These are phyloP conservation scores for Trichophyton benhamiae DNA, from an alignment of 2,329 filamentous ascomycete species.

Conservation along the genomic window DNA sequence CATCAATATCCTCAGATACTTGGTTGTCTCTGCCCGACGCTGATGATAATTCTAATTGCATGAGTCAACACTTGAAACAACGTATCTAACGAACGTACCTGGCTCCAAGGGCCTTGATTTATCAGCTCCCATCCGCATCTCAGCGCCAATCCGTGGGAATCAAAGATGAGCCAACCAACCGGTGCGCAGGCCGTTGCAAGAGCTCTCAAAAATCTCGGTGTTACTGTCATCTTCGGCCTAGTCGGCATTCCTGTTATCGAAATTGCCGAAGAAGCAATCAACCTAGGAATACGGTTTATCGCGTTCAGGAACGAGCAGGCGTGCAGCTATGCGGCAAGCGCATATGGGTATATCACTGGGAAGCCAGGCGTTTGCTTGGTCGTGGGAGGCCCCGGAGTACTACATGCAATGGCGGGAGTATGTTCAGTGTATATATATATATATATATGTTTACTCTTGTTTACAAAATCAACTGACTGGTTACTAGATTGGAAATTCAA, in stretches of 20 bases:
- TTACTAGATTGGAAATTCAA: slow-evolving; percentile 38
- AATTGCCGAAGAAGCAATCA: slow-evolving; percentile 46
- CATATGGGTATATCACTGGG: slow-evolving; percentile 47
- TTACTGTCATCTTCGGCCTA: slow-evolving; percentile 42
- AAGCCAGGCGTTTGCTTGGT: slow-evolving; percentile 45
- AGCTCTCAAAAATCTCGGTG: slow-evolving; percentile 37
- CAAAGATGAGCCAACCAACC: slow-evolving; percentile 14
- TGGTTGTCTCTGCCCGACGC: background rate
- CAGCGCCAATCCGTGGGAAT: too few relatives aligned
- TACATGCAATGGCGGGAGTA: slow-evolving; percentile 47
- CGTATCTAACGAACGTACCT: background rate
- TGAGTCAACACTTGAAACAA: background rate
- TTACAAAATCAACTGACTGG: background rate
- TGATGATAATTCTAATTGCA: background rate
- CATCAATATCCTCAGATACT: background rate
- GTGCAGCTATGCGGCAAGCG: slow-evolving; percentile 45
- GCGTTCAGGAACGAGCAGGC: slow-evolving; percentile 49
- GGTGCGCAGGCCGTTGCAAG: slow-evolving; percentile 39
- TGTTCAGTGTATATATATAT: slow-evolving; percentile 12
- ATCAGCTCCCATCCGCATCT: too few relatives aligned
- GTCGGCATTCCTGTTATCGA: slow-evolving; percentile 46
- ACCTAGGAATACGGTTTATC: slow-evolving; percentile 46
- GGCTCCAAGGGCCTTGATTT: background rate
- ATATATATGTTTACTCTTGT: background rate
- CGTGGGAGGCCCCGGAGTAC: slow-evolving; percentile 47